These are phyloP conservation scores for Tricholoma sp. DNA, from an alignment of 768 basidiomycete species.

Conservation along the genomic window DNA sequence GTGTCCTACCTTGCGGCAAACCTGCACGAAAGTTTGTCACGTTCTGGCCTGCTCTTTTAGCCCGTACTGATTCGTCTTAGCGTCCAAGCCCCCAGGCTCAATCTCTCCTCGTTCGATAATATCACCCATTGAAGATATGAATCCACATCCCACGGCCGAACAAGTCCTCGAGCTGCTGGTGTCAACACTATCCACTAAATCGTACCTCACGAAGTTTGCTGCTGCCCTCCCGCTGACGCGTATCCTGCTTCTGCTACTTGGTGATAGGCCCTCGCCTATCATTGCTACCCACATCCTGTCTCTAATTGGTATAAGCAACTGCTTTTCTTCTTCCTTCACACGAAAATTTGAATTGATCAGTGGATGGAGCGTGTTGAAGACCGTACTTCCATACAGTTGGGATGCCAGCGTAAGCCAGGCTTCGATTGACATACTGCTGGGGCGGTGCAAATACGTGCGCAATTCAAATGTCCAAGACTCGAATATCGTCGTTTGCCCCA, in stretches of 20 bases:
- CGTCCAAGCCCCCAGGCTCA: slow-evolving; percentile 11
- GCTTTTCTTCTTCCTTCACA: slow-evolving; percentile 55
- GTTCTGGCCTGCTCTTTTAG: neutral
- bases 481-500: slow-evolving; percentile 49
- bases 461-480: slow-evolving; percentile 19
- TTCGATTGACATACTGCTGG: slow-evolving; percentile 66
- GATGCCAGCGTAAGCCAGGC: slow-evolving; percentile 57
- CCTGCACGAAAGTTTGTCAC: slow-evolving; percentile 54
- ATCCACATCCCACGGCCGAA: slow-evolving; percentile 56
- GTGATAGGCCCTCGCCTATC: slow-evolving; percentile 60
- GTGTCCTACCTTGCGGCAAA: slow-evolving; percentile 84
- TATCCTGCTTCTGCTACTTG: slow-evolving; percentile 74
- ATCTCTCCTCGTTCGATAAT: slow-evolving; percentile 54
- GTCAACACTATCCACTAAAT: slow-evolving; percentile 50
- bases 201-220: slow-evolving; percentile 65
- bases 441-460: slow-evolving; percentile 27
- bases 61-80: slow-evolving; percentile 15
- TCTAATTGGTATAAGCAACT: slow-evolving; percentile 53
- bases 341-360: slow-evolving; percentile 82
- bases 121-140: slow-evolving; percentile 46
- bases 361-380: slow-evolving; percentile 76
- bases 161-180: slow-evolving; percentile 63
- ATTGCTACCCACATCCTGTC: slow-evolving; percentile 56
- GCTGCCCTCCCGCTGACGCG: slow-evolving; percentile 72
- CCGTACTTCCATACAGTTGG: slow-evolving; percentile 67